Conservation (phyloP, 1,139 yeast species). For the Geotrichum cucujoidarum region DNA sequence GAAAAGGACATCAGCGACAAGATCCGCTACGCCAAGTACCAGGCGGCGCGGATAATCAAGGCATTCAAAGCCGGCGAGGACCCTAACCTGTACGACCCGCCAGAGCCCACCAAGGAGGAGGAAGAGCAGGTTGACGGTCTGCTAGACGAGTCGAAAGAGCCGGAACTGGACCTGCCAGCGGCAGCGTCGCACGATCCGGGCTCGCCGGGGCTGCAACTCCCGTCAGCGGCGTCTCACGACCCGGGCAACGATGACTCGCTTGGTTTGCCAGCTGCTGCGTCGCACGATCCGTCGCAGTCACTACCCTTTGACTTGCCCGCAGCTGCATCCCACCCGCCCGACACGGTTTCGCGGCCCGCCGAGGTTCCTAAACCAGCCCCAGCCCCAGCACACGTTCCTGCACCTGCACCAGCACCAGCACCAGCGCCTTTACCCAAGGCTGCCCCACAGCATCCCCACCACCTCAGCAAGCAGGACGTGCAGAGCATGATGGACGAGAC, state of each 20-base stretch:
- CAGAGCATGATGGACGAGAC: constrained; percentile 51
- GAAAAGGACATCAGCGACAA: constrained; percentile 38
- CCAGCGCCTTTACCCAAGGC: constrained; percentile 23
- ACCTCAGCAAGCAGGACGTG: constrained; percentile 45
- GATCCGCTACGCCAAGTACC: constrained; percentile 53
- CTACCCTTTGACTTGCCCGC: constrained; percentile 14
- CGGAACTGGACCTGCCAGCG: constrained; percentile 17
- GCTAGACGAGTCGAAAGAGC: constrained; percentile 8
- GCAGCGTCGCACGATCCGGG: constrained; percentile 19
- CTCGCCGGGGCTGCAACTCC: constrained; percentile 7
- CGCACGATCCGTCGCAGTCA: constrained; percentile 19
- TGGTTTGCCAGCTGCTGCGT: constrained; percentile 16
- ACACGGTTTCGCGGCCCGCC: constrained; percentile 19
- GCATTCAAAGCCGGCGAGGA: constrained; percentile 45
- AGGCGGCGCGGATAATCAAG: constrained; percentile 51
- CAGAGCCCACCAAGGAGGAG: constrained; percentile 20
- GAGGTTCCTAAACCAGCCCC: constrained; percentile 22
- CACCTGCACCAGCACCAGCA: constrained; percentile 19
- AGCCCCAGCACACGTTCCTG: constrained; percentile 17
- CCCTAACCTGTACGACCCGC: constrained; percentile 43
- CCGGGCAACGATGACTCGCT: constrained; percentile 1
- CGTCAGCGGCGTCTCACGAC: constrained; percentile 12
- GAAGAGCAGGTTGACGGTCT: constrained; percentile 14
- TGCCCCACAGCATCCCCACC: constrained; percentile 22
- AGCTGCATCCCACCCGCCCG: constrained; percentile 3